Conservation (phyloP, 2,329 filamentous ascomycete species). For the Sarocladiaceae sp. region DNA sequence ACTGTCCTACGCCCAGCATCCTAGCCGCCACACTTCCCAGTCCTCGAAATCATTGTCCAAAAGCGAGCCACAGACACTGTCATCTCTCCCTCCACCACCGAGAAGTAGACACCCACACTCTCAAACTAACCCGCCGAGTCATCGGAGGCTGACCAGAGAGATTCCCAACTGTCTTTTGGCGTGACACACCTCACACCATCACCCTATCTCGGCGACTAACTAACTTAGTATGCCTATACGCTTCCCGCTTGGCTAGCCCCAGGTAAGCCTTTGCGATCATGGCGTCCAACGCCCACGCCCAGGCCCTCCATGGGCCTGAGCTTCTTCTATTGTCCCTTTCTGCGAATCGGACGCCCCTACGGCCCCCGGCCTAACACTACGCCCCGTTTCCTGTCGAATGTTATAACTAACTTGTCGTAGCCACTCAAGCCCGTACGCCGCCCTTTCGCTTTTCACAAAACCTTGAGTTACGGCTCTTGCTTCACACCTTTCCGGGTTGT, state of each 20-base stretch:
- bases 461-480: not conserved
- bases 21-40: too few relatives aligned
- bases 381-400: not conserved
- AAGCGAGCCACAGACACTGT: too few relatives aligned
- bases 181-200: too few relatives aligned
- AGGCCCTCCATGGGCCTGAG: not conserved
- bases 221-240: constrained; percentile 9
- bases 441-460: not conserved
- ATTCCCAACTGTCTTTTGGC: too few relatives aligned
- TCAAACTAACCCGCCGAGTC: not conserved
- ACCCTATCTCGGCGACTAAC: constrained; percentile 8
- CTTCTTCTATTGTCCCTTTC: constrained; percentile 7
- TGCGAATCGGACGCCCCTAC: not conserved
- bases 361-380: not conserved
- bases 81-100: not conserved
- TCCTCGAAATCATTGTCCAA: too few relatives aligned
- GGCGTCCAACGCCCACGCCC: not conserved
- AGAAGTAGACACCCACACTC: not conserved
- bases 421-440: not conserved
- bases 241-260: constrained; percentile 3
- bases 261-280: constrained; percentile 6
- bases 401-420: constrained; percentile 3
- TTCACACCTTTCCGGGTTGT: too few relatives aligned
- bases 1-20: too few relatives aligned
- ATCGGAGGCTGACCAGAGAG: constrained; percentile 4